phyloP scores from a whole-genome alignment of 805 yeast genomes.

The Yarrowia osloensis region DNA sequence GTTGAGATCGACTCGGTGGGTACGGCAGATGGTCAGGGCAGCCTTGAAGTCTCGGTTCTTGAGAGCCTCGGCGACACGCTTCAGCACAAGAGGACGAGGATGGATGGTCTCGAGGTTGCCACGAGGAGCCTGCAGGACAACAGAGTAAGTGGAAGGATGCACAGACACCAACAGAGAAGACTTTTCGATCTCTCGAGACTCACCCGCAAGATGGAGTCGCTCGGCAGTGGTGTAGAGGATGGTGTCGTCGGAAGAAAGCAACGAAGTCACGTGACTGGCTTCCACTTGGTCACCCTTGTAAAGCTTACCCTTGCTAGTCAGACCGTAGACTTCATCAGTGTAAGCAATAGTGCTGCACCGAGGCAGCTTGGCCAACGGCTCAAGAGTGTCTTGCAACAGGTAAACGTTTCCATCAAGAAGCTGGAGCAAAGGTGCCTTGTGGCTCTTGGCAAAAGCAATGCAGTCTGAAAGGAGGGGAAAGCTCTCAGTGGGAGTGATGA shows the following conservation, averaged over 20 bases:
- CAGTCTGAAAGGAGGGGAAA: conserved; percentile 11
- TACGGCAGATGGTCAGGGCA: conserved; percentile 85
- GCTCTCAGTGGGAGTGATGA: background rate
- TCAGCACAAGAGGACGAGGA: conserved; percentile 88
- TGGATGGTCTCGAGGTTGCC: conserved; percentile 93
- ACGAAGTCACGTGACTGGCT: conserved; percentile 77
- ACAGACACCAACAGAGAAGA: conserved; percentile 83
- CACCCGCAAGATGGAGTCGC: conserved; percentile 80
- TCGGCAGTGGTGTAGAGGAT: conserved; percentile 86
- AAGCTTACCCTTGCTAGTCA: conserved; percentile 73
- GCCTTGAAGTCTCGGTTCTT: conserved; percentile 55
- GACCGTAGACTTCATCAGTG: conserved; percentile 58
- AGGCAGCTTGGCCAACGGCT: conserved; percentile 58
- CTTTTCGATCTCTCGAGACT: conserved; percentile 84
- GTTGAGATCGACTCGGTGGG: conserved; percentile 89
- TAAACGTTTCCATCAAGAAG: conserved; percentile 17
- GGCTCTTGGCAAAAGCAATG: conserved; percentile 24
- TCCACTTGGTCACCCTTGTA: conserved; percentile 62
- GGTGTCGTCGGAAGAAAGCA: conserved; percentile 69
- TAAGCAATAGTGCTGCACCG: conserved; percentile 54
- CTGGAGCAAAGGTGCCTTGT: conserved; percentile 13
- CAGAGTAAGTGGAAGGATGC: conserved; percentile 79
- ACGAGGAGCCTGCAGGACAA: conserved; percentile 89
- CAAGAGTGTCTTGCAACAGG: conserved; percentile 1
- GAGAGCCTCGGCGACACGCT: conserved; percentile 76